These are phyloP conservation scores for Moringa oleifera DNA, from an alignment of 345 rosid species.

Conservation along the genomic window DNA sequence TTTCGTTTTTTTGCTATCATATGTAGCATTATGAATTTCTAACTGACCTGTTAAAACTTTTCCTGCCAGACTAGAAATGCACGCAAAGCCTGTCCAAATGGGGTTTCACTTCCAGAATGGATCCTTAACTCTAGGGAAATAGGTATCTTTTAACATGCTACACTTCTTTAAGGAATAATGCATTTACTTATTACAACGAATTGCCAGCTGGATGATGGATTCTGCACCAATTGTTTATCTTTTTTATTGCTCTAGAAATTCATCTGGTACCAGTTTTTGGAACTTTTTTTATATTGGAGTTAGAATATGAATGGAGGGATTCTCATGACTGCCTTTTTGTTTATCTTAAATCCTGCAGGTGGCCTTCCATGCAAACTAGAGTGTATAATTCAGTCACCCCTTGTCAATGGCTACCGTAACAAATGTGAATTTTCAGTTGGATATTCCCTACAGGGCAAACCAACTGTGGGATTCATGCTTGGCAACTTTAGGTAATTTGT, in stretches of 20 bases:
- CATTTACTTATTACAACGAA: background rate
- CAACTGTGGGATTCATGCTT: conserved; percentile 84
- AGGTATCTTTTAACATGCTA: conserved; percentile 43
- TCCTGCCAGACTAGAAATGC: conserved; percentile 76
- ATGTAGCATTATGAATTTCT: conserved; percentile 4
- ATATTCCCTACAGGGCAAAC: conserved; percentile 69
- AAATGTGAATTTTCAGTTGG: conserved; percentile 93
- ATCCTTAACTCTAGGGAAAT: conserved; percentile 72
- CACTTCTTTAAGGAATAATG: conserved; percentile 2
- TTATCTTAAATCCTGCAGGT: conserved; percentile 35
- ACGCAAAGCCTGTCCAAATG: conserved; percentile 89
- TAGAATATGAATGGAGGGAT: background rate
- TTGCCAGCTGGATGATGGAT: background rate
- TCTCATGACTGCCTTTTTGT: background rate
- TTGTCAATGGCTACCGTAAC: conserved; percentile 82
- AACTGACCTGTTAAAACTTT: conserved; percentile 19
- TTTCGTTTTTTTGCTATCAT: background rate
- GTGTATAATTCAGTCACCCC: conserved; percentile 81
- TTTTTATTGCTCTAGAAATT: background rate
- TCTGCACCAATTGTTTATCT: background rate
- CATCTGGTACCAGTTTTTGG: background rate
- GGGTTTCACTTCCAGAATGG: conserved; percentile 83
- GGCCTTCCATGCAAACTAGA: conserved; percentile 87
- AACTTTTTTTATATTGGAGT: background rate
- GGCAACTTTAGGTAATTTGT: conserved; percentile 82